Base-by-base conservation (phyloP, 192 early-diverging fungal species). In the Backusella morwellensis region DNA sequence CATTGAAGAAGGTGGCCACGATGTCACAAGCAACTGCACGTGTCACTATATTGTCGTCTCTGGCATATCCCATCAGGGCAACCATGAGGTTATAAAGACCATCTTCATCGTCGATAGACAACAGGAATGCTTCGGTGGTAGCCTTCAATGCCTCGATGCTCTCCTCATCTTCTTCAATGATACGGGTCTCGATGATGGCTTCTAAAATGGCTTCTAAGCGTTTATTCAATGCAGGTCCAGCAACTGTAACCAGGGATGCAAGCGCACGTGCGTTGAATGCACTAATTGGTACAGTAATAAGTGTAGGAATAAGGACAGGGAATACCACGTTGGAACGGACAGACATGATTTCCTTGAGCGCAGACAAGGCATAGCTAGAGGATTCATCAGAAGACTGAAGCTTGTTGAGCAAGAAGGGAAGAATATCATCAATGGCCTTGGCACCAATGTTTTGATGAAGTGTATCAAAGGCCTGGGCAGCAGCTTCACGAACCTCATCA, bases 311-410 rank as follows among this genome's bases (percentile, higher is more conserved):
- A 68, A 99, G 87, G 36, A 97, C 97, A 8, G 98, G 98, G 94
- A 99, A 98, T 8, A 99, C 98, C 4, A 97, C 95, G 75, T 95
- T 93, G 72, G 94, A 94, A n/a, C 96, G 93, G 52, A 99, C 95
- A 15, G 95, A 90, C 97, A 98, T 99, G 68, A 99, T 93, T 81
- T 98, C 95, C 84, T 98, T 98, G 70, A 99, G 85, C 41, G 95
- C 98, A 80, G 96, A 94, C 81, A 99, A 85, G 14, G 97, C 98
- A 77, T 93, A 91, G 26, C 81, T 82, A 47, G 90, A 88, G 3
- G 83, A 77, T n/a, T 88, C 85, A 36, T 88, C 85, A 32, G 83
- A 83, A 34, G 86, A 82, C 68, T 87, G 86, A 44, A 99, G 88
- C 50, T 90, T 91, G 72, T 90, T 92, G 74, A 99, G 91, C 50